Percentiles rank a stretch among this genome's conserved stretches.
These are phyloP conservation scores for Sphaerulina populicola DNA, from an alignment of 2,329 filamentous ascomycete species.

Conservation along the genomic window DNA sequence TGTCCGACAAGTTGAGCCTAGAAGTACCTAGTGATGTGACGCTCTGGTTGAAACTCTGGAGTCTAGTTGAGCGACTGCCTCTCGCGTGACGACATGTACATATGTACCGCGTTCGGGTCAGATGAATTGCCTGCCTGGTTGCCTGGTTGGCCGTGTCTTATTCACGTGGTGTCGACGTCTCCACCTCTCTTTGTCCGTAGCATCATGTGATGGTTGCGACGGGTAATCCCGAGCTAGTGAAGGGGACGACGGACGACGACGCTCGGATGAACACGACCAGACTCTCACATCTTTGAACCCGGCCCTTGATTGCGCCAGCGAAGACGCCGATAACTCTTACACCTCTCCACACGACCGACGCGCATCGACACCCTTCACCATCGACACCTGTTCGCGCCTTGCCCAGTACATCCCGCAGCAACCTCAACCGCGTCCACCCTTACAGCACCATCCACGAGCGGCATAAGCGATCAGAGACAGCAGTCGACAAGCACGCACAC, in stretches of 20 bases:
- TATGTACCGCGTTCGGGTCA: too few relatives aligned
- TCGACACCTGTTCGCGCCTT: neutral
- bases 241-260: neutral
- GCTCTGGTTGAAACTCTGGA: too few relatives aligned
- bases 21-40: too few relatives aligned
- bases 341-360: neutral
- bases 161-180: too few relatives aligned
- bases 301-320: conserved; percentile 3
- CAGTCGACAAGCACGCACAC: conserved; percentile 2
- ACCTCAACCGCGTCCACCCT: conserved; percentile 3
- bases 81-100: too few relatives aligned
- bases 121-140: too few relatives aligned
- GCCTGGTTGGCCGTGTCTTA: too few relatives aligned
- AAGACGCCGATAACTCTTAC: neutral
- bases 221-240: too few relatives aligned
- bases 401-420: conserved; percentile 1
- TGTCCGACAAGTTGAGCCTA: too few relatives aligned
- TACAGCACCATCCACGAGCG: neutral
- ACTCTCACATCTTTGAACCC: conserved; percentile 7
- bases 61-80: too few relatives aligned
- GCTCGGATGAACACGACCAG: neutral
- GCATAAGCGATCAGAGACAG: neutral
- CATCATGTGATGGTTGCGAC: too few relatives aligned
- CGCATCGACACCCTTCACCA: neutral
- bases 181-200: too few relatives aligned